Evolutionary conservation across 116 monocot species (phyloP), one percentile per base, ranked within the genome.

Genomic region (Dioscorea cayenensis): DNA sequence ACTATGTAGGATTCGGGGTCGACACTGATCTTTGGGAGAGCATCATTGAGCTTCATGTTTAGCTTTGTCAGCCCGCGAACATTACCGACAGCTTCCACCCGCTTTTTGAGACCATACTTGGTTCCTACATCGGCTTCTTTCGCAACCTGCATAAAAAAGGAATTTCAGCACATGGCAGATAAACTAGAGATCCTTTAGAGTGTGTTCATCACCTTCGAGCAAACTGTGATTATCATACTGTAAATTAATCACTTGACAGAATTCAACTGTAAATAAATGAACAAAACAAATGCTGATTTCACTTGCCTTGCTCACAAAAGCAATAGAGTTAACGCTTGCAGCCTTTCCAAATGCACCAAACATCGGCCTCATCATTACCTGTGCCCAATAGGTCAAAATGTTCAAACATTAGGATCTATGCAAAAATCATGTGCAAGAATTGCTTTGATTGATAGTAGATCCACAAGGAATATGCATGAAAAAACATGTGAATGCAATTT

Each of bases 301-400:
- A 66, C 82, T 85, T 72, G 72, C 97, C 90, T 92, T 90, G 93
- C 97, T 97, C 58, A 97, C 86, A 84, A 97, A 97, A 61, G 97
- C 97, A 48, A 93, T 92, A 28, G 97, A 90, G 68, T 83, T 86
- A 52, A 88, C 68, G 81, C 92, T 97, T 50, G 80, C 97, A 17
- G 97, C 97, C 55, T 80, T 86, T 38, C 97, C 92, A 76, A 97
- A 90, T 74, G 93, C 97, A 73, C 97, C 97, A 79, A 97, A 97
- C 97, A 97, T 97, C 6, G 97, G 97, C 70, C 90, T 84, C 97
- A 97, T 97, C 73, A 88, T 75, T 36, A 97, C 89, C 95, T 95
- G 78, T 37, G 70, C 43, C 19, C 60, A 25, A 32, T 8, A 36
- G 17, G 16, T 35, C 65, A 28, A 65, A 65, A 2, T 3, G 32